phyloP scores from a whole-genome alignment of 345 rosid species.

The Diplotaxis tenuifolia region DNA sequence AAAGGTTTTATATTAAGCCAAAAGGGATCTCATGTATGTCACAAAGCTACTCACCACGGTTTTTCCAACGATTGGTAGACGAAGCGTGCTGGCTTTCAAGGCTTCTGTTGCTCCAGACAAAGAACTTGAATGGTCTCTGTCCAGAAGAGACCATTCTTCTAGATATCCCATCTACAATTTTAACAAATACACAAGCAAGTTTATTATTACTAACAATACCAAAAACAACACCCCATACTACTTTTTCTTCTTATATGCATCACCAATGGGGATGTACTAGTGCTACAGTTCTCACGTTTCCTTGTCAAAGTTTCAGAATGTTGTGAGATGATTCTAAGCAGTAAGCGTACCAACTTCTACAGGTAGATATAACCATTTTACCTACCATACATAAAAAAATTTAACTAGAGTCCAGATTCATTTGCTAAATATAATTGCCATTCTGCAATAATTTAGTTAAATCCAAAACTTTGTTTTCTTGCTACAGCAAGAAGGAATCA shows the following conservation, averaged over 20 bases:
- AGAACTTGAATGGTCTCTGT: neutral
- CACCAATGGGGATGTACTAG: neutral
- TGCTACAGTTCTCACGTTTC: slow-evolving; percentile 3
- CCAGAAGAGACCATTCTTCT: neutral
- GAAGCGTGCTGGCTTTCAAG: neutral
- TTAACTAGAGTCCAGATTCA: neutral
- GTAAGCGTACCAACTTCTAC: slow-evolving; percentile 15
- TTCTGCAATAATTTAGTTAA: slow-evolving; percentile 6
- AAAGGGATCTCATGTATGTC: neutral
- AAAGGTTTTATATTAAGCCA: neutral
- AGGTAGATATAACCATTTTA: slow-evolving; percentile 1
- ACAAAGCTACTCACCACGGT: neutral
- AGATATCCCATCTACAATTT: neutral
- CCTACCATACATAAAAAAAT: slow-evolving; percentile 22
- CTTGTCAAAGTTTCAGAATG: slow-evolving; percentile 19
- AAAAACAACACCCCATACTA: neutral
- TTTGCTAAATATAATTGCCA: neutral
- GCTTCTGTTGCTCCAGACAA: neutral
- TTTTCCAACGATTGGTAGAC: neutral
- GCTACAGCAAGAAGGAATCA: neutral
- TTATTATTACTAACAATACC: neutral
- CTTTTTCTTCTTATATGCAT: neutral
- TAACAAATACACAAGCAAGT: neutral
- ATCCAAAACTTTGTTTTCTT: slow-evolving; percentile 9
- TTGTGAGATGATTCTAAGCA: slow-evolving; percentile 22